These are phyloP conservation scores for Oryza punctata DNA, from an alignment of 176 grass and related monocot species.

Conservation along the genomic window DNA sequence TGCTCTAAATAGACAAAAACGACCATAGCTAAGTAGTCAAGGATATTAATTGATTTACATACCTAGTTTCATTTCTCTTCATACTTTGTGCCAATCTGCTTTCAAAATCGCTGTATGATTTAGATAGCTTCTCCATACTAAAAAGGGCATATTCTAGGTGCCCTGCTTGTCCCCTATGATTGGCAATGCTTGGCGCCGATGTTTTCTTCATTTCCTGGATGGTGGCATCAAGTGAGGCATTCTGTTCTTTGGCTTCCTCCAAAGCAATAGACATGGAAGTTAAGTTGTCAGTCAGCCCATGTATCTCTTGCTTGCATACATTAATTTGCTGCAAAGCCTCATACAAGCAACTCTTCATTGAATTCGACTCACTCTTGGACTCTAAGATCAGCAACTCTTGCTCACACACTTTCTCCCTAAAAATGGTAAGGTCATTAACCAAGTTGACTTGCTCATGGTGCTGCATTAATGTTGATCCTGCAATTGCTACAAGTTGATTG, in stretches of 20 bases:
- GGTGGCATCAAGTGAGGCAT: conserved; percentile 49
- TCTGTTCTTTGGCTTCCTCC: conserved; percentile 61
- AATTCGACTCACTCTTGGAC: conserved; percentile 55
- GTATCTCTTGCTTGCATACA: conserved; percentile 56
- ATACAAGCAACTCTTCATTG: conserved; percentile 57
- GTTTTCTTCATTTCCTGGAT: conserved; percentile 59
- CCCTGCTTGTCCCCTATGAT: conserved; percentile 33
- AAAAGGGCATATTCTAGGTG: conserved; percentile 35
- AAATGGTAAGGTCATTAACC: conserved; percentile 55
- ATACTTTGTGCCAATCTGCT: conserved; percentile 45
- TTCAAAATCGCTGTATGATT: conserved; percentile 61
- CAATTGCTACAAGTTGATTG: conserved; percentile 54
- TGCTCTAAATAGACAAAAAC: not conserved
- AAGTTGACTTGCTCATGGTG: conserved; percentile 75
- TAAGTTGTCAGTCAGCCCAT: conserved; percentile 51
- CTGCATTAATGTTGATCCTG: conserved; percentile 54
- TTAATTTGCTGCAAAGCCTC: conserved; percentile 59
- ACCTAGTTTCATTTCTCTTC: conserved; percentile 63
- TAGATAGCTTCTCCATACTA: conserved; percentile 51
- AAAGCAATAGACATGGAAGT: conserved; percentile 46
- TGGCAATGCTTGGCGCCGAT: conserved; percentile 18
- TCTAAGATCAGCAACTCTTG: conserved; percentile 63
- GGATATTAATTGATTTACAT: not conserved
- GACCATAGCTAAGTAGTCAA: not conserved
- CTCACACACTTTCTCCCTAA: conserved; percentile 58